Conservation (phyloP, 2,329 filamentous ascomycete species). For the Fusarium redolens region DNA sequence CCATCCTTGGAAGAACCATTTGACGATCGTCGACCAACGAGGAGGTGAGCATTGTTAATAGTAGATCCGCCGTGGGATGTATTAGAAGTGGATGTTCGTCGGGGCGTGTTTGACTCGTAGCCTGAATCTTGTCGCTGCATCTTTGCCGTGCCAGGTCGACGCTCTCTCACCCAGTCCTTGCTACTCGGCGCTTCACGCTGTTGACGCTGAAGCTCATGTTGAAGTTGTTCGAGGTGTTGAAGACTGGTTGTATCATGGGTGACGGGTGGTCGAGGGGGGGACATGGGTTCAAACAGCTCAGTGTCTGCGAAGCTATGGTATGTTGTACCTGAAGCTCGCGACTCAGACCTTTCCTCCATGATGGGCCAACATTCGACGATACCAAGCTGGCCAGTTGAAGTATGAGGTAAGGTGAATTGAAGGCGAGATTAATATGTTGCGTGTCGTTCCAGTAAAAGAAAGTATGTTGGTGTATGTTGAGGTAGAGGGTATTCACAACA, state of each 20-base stretch:
- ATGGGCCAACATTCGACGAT: constrained; percentile 37
- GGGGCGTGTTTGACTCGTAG: constrained; percentile 63
- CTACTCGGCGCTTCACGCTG: constrained; percentile 25
- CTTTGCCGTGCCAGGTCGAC: constrained; percentile 47
- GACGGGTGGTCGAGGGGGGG: constrained; percentile 44
- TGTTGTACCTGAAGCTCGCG: constrained; percentile 60
- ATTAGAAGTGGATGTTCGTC: constrained; percentile 55
- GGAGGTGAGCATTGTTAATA: constrained; percentile 41
- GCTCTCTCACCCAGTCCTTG: constrained; percentile 41
- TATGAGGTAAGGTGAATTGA: background rate
- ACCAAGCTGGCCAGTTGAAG: background rate
- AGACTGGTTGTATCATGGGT: constrained; percentile 38
- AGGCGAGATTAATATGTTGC: constrained; percentile 5
- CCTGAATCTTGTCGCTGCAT: constrained; percentile 70
- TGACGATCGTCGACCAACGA: constrained; percentile 51
- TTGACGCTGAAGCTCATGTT: constrained; percentile 38
- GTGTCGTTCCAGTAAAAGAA: background rate
- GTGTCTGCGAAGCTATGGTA: constrained; percentile 67
- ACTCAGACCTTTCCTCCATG: constrained; percentile 53
- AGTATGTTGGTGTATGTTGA: constrained; percentile 4
- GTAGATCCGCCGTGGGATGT: constrained; percentile 34
- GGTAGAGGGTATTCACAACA: constrained; percentile 28
- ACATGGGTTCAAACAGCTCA: constrained; percentile 58
- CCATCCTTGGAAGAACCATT: constrained; percentile 44
- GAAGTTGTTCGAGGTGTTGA: constrained; percentile 37